Evolutionary conservation across 2,329 filamentous ascomycete genomes (phyloP).

Genomic region (Ceratocystiopsis sp.): DNA sequence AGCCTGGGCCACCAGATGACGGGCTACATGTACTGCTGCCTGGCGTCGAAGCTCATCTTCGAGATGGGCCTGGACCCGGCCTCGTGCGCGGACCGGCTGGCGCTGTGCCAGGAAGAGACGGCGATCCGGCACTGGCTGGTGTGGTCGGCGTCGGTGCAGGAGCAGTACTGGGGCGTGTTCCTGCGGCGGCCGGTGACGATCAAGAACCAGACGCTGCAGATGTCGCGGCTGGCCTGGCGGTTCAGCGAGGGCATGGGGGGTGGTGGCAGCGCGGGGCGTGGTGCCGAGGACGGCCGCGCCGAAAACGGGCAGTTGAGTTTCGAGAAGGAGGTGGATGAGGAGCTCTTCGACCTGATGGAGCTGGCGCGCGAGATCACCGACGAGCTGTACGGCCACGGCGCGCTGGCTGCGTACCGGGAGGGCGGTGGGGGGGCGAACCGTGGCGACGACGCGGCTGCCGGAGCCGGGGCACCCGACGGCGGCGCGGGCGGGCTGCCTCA

Average conservation of each 20-base stretch:
- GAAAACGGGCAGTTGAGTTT: neutral
- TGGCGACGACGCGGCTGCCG: neutral
- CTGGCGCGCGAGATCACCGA: conserved; percentile 4
- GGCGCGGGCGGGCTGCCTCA: neutral
- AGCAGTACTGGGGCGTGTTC: conserved; percentile 5
- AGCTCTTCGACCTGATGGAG: conserved; percentile 6
- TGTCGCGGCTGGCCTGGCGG: conserved; percentile 5
- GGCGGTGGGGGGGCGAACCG: neutral
- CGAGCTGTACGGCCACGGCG: conserved; percentile 2
- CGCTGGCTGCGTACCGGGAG: neutral
- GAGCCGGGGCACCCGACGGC: neutral
- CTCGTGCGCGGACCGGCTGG: neutral
- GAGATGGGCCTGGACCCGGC: conserved; percentile 5
- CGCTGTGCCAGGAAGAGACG: conserved; percentile 2
- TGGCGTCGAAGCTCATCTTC: conserved; percentile 5
- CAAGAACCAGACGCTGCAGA: conserved; percentile 2
- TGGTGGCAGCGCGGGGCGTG: neutral
- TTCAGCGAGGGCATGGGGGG: neutral
- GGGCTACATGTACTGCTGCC: conserved; percentile 6
- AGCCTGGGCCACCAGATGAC: conserved; percentile 5
- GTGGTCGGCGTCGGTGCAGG: conserved; percentile 6
- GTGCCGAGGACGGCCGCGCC: neutral
- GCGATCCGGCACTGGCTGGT: conserved; percentile 6
- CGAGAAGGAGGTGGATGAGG: conserved; percentile 5
- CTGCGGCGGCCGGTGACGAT: conserved; percentile 4